These are phyloP conservation scores for Neofusicoccum cordaticola DNA, from an alignment of 2,329 filamentous ascomycete species.

Conservation along the genomic window DNA sequence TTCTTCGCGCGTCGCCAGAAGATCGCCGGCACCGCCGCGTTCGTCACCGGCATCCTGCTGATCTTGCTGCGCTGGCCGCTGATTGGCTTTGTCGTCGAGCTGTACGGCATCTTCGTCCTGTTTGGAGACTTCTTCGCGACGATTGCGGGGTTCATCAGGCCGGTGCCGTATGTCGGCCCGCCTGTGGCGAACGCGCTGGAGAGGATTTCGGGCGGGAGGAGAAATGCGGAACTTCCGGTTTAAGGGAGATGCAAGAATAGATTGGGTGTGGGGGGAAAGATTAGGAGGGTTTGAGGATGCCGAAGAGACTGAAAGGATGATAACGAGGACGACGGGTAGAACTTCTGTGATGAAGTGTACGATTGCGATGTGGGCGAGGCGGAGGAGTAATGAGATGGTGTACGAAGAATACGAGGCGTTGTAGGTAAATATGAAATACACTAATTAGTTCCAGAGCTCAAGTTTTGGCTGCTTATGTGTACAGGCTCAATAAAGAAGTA, in stretches of 20 bases:
- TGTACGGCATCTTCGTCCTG: slow-evolving; percentile 88
- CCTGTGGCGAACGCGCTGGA: slow-evolving; percentile 77
- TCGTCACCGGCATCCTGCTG: slow-evolving; percentile 75
- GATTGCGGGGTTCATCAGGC: slow-evolving; percentile 81
- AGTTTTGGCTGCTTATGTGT: too few species aligned
- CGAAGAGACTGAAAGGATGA: background rate
- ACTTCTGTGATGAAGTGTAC: background rate
- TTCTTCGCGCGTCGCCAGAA: slow-evolving; percentile 97
- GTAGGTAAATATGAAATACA: slow-evolving; percentile 1
- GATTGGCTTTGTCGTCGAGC: slow-evolving; percentile 83
- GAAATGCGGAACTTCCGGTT: slow-evolving; percentile 76
- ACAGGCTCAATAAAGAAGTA: too few species aligned
- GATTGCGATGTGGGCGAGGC: background rate
- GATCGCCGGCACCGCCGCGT: slow-evolving; percentile 84
- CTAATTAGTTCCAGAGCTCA: background rate
- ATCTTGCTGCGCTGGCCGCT: slow-evolving; percentile 91
- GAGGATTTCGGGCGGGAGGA: slow-evolving; percentile 64
- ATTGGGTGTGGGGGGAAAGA: background rate
- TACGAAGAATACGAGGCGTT: slow-evolving; percentile 2
- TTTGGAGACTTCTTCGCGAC: slow-evolving; percentile 97
- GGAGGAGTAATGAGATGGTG: background rate
- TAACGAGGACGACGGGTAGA: background rate
- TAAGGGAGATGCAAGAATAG: slow-evolving; percentile 39
- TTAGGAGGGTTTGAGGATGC: background rate
- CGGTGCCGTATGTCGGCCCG: slow-evolving; percentile 79